A percentile compares a stretch with the other conserved stretches of the same genome.
phyloP scores from a whole-genome alignment of 2,329 filamentous ascomycete genomes.

The Ascochyta fabae region DNA sequence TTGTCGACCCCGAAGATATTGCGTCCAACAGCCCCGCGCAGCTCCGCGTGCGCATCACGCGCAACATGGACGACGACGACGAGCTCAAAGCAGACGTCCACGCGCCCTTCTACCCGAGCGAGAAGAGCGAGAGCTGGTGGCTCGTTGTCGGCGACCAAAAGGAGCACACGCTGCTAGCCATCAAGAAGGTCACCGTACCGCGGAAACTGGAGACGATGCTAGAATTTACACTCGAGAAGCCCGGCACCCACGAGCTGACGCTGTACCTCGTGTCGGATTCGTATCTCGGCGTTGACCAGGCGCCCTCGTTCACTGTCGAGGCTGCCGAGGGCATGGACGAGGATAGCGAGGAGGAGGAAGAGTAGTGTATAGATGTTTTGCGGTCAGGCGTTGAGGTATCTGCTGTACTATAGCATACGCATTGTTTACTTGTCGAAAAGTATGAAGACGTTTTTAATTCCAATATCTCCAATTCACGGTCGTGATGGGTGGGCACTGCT shows the following conservation, averaged over 20 bases:
- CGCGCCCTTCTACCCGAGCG: slow-evolving; percentile 88
- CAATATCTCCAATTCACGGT: background rate
- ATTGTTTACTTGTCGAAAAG: slow-evolving; percentile 1
- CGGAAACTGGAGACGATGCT: slow-evolving; percentile 78
- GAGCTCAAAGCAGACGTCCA: slow-evolving; percentile 84
- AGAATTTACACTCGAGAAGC: slow-evolving; percentile 84
- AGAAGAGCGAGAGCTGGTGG: slow-evolving; percentile 99
- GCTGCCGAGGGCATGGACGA: slow-evolving; percentile 95
- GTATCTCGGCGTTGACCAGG: slow-evolving; percentile 96
- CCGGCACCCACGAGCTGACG: slow-evolving; percentile 86
- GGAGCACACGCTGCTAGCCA: slow-evolving; percentile 84
- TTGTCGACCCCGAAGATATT: slow-evolving; percentile 81
- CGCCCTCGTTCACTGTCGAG: slow-evolving; percentile 82
- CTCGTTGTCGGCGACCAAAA: slow-evolving; percentile 92
- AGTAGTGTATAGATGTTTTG: slow-evolving; percentile 6
- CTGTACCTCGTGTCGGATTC: slow-evolving; percentile 96
- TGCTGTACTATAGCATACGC: background rate
- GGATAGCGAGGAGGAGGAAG: slow-evolving; percentile 81
- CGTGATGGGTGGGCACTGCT: too few species aligned
- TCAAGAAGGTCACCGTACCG: slow-evolving; percentile 91
- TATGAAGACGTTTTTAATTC: background rate
- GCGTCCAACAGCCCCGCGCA: slow-evolving; percentile 81
- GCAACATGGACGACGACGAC: slow-evolving; percentile 76
- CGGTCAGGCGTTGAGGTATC: background rate
- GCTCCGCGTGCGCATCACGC: slow-evolving; percentile 82